Conservation (phyloP, 208 protist species). For the Vickermania ingenoplastis region DNA sequence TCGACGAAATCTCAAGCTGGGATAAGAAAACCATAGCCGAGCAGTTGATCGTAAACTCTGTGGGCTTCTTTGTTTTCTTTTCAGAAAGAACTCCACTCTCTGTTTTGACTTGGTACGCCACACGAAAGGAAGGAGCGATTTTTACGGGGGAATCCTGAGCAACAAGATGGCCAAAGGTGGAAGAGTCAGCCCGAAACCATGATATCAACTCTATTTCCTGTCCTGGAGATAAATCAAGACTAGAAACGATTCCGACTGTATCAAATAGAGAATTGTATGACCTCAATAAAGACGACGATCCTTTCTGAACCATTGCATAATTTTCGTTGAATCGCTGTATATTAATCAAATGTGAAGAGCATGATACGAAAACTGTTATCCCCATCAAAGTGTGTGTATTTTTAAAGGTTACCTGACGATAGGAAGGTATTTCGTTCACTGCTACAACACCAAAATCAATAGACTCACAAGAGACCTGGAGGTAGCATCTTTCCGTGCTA, state of each 20-base stretch:
- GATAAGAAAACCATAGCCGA: slow-evolving; percentile 63
- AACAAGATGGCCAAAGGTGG: slow-evolving; percentile 15
- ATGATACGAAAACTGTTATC: slow-evolving; percentile 26
- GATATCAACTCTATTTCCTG: slow-evolving; percentile 48
- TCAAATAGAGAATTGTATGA: slow-evolving; percentile 62
- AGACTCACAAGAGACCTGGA: too few relatives aligned
- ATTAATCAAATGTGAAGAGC: slow-evolving; percentile 21
- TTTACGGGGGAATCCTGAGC: not conserved
- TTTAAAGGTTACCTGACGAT: slow-evolving; percentile 29
- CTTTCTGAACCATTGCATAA: slow-evolving; percentile 17
- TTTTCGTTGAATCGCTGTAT: slow-evolving; percentile 61
- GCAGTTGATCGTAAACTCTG: slow-evolving; percentile 43
- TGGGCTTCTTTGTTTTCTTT: too few relatives aligned
- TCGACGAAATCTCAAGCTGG: slow-evolving; percentile 37
- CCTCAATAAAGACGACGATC: slow-evolving; percentile 6
- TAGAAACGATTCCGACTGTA: slow-evolving; percentile 31
- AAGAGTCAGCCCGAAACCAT: slow-evolving; percentile 39
- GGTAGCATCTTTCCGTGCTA: too few relatives aligned
- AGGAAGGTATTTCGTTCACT: slow-evolving; percentile 55
- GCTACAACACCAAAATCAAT: slow-evolving; percentile 54
- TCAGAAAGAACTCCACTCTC: too few relatives aligned
- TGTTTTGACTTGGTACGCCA: slow-evolving; percentile 4
- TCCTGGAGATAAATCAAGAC: slow-evolving; percentile 18
- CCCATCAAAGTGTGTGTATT: slow-evolving; percentile 26
- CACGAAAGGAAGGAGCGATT: not conserved